A percentile compares a stretch with the other conserved stretches of the same genome.
Conservation (phyloP, 2,329 filamentous ascomycete species). For the Talaromyces amestolkiae region DNA sequence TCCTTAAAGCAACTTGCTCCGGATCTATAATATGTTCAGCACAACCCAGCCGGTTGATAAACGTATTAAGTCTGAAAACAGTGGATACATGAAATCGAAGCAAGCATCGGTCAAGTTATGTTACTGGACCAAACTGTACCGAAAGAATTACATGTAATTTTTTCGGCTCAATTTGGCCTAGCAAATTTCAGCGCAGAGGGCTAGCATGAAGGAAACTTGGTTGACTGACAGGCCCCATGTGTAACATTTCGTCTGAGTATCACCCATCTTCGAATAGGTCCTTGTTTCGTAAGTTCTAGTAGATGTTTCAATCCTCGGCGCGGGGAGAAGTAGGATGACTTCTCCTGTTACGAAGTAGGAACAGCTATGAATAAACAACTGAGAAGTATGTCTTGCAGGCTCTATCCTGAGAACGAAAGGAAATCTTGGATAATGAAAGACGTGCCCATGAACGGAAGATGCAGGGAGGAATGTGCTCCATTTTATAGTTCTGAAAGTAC, state of each 20-base stretch:
- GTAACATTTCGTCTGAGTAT: background rate
- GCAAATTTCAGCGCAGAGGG: too few species aligned
- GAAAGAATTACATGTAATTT: too few species aligned
- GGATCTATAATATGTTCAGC: background rate
- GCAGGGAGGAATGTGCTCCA: background rate
- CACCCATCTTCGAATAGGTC: background rate
- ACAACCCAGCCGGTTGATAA: background rate
- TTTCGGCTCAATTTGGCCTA: too few species aligned
- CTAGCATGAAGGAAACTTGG: background rate
- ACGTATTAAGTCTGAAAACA: background rate
- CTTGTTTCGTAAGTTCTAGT: background rate
- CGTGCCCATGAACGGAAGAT: background rate
- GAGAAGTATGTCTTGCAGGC: background rate
- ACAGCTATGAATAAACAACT: background rate
- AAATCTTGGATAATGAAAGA: background rate
- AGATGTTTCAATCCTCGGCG: background rate
- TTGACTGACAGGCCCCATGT: background rate
- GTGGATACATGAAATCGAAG: background rate
- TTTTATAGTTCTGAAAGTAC: background rate
- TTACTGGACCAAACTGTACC: too few species aligned
- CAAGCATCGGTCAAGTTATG: background rate
- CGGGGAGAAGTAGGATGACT: background rate
- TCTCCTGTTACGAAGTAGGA: background rate
- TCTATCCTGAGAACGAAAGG: background rate
- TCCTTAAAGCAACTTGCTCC: background rate